phyloP scores from a whole-genome alignment of 2,329 filamentous ascomycete species.

The Lasiodiplodia hormozganensis region DNA sequence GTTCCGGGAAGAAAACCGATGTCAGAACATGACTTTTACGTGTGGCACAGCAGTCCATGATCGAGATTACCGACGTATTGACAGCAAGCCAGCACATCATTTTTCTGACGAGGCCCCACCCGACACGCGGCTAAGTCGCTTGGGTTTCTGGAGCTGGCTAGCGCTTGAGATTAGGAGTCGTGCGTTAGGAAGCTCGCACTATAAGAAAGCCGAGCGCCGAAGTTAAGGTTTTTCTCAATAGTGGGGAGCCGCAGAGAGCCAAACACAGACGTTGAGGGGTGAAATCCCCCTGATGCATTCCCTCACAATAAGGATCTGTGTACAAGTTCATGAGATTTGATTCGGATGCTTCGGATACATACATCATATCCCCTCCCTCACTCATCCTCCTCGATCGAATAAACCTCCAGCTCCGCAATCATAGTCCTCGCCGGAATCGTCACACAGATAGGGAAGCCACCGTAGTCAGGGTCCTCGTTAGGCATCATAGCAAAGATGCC shows the following conservation, averaged over 20 bases:
- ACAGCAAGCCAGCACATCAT: background rate
- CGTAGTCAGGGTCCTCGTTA: constrained; percentile 63
- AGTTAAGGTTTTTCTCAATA: background rate
- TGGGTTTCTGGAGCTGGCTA: background rate
- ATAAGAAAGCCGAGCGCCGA: background rate
- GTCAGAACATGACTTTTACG: background rate
- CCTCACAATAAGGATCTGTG: no score
- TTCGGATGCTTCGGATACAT: background rate
- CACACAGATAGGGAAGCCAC: constrained; percentile 62
- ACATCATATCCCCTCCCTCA: no score
- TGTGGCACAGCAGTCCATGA: background rate
- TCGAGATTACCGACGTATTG: background rate
- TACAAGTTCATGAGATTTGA: no score
- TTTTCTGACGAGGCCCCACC: background rate
- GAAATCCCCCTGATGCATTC: no score
- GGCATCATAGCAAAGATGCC: constrained; percentile 62
- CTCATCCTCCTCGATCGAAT: constrained; percentile 10
- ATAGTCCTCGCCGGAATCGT: constrained; percentile 60
- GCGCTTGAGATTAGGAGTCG: background rate
- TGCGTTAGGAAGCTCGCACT: background rate
- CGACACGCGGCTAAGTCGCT: background rate
- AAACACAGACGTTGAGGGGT: no score
- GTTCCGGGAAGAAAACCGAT: background rate
- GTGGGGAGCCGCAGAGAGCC: no score
- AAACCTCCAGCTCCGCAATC: constrained; percentile 20